Evolutionary conservation across 495 filamentous ascomycete species (phyloP).

Genomic region (Trichodelitschia bisporula): DNA sequence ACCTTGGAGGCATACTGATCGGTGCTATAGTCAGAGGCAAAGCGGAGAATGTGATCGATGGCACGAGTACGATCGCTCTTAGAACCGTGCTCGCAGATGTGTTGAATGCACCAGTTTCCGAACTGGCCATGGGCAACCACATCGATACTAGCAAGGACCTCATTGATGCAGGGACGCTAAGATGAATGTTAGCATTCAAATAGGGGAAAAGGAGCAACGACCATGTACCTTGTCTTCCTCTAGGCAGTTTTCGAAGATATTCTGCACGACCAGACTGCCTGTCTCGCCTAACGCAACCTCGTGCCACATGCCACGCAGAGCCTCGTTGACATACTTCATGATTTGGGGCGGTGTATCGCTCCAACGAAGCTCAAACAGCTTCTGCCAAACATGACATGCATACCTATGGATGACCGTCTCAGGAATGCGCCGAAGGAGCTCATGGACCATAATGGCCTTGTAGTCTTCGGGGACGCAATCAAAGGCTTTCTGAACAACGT

Average conservation of each 20-base stretch:
- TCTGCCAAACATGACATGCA: conserved; percentile 98
- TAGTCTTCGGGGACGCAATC: conserved; percentile 93
- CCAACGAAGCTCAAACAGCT: conserved; percentile 97
- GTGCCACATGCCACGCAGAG: conserved; percentile 92
- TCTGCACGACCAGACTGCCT: conserved; percentile 91
- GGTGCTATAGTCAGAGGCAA: conserved; percentile 91
- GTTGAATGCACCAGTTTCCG: conserved; percentile 98
- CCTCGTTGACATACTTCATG: conserved; percentile 95
- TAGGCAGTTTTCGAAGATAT: conserved; percentile 97
- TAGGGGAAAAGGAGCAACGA: not conserved
- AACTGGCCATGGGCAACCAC: conserved; percentile 96
- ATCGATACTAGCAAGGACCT: conserved; percentile 82
- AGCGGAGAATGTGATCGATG: conserved; percentile 80
- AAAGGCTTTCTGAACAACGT: conserved; percentile 96
- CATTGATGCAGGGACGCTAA: conserved; percentile 86
- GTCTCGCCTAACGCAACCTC: conserved; percentile 94
- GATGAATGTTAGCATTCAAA: conserved; percentile 16
- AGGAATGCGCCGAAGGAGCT: conserved; percentile 80
- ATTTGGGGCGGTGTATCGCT: conserved; percentile 84
- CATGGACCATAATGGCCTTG: conserved; percentile 95
- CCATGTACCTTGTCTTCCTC: conserved; percentile 81
- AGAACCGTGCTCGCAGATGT: conserved; percentile 92
- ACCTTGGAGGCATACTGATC: conserved; percentile 98
- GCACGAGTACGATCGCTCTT: conserved; percentile 79
- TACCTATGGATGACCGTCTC: conserved; percentile 97